These are phyloP conservation scores for Warburgia ugandensis DNA, from an alignment of 164 flowering plant species.

Conservation along the genomic window DNA sequence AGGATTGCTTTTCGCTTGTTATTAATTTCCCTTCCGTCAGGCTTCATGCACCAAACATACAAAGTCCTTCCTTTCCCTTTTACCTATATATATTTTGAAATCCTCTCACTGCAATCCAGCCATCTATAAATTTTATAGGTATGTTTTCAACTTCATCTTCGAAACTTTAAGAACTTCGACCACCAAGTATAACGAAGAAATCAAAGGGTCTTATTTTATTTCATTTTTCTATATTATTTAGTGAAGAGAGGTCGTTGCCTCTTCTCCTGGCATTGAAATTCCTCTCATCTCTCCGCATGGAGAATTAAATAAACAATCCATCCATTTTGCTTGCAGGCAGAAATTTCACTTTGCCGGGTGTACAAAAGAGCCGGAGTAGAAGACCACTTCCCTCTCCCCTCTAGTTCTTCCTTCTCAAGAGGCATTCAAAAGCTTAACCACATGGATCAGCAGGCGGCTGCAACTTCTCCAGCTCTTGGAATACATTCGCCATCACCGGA, in stretches of 20 bases:
- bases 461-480: constrained; percentile 16
- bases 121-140: background rate
- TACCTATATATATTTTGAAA: no score
- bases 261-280: background rate
- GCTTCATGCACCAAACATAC: no score
- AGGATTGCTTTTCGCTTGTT: background rate
- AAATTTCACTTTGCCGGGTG: constrained; percentile 86
- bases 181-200: background rate
- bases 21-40: background rate
- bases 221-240: background rate
- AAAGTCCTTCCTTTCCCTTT: background rate
- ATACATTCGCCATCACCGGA: constrained; percentile 11
- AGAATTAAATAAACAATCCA: background rate
- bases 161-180: background rate
- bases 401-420: constrained; percentile 38
- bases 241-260: no score
- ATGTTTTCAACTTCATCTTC: background rate
- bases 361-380: constrained; percentile 89
- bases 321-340: constrained; percentile 41
- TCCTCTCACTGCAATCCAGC: background rate
- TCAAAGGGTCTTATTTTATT: background rate
- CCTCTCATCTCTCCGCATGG: background rate
- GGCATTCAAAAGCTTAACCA: constrained; percentile 4
- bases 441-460: constrained; percentile 8
- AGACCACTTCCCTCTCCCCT: constrained; percentile 63